These are phyloP conservation scores for Zygnema cylindricum DNA, from an alignment of 139 green algal species.

Conservation along the genomic window DNA sequence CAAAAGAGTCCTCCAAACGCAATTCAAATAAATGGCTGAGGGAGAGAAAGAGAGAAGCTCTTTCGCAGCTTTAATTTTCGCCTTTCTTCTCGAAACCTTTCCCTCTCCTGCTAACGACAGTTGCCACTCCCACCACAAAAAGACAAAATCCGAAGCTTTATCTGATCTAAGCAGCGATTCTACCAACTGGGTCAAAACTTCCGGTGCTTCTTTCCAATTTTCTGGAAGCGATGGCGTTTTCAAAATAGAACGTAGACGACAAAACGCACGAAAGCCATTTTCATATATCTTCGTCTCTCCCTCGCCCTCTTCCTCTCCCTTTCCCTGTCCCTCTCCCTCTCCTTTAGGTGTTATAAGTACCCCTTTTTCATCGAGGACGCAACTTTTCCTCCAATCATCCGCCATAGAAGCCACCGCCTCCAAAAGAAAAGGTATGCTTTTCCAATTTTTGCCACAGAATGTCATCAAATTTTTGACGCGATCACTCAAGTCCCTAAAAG, in stretches of 20 bases:
- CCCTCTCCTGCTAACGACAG: background rate
- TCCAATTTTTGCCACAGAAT: background rate
- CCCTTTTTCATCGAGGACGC: background rate
- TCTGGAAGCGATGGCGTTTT: background rate
- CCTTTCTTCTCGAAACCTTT: background rate
- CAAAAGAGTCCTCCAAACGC: conserved; percentile 7
- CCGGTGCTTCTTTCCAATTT: background rate
- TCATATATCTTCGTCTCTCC: too few relatives aligned
- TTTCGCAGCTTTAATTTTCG: background rate
- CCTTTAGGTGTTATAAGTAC: background rate
- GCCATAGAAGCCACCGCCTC: background rate
- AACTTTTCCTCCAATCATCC: background rate
- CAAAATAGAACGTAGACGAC: background rate
- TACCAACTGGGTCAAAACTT: background rate
- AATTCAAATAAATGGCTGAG: background rate
- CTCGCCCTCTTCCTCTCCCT: too few relatives aligned
- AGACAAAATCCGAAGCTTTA: background rate
- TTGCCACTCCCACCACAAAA: background rate
- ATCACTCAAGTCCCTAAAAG: too few relatives aligned
- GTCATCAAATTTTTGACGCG: background rate
- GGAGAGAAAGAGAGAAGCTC: background rate
- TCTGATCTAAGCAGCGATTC: background rate
- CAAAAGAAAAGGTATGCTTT: background rate
- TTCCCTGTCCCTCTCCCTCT: too few relatives aligned
- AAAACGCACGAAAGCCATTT: background rate